These are phyloP conservation scores for Trebouxia sp. DNA, from an alignment of 139 green algal species.

Conservation along the genomic window DNA sequence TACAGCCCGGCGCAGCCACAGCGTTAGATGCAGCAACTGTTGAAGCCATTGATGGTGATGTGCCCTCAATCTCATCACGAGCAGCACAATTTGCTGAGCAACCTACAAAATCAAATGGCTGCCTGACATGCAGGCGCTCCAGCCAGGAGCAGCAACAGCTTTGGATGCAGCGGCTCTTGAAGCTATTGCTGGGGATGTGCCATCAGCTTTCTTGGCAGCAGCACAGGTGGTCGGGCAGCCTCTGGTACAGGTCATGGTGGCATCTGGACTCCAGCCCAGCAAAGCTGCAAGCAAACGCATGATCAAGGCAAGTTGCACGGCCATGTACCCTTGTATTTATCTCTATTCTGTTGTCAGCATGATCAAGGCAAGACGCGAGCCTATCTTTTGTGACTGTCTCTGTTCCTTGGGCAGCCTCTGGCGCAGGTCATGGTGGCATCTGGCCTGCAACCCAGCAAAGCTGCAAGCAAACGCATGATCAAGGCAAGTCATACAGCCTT, in stretches of 20 bases:
- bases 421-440: constrained; percentile 84
- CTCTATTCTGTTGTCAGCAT: too few species aligned
- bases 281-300: constrained; percentile 81
- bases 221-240: constrained; percentile 58
- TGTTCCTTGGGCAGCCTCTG: too few species aligned
- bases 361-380: too few species aligned
- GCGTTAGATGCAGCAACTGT: constrained; percentile 77
- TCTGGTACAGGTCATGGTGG: constrained; percentile 85
- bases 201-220: constrained; percentile 56
- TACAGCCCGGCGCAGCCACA: constrained; percentile 76
- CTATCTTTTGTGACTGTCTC: too few species aligned
- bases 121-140: constrained; percentile 58
- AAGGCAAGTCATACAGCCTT: constrained; percentile 68
- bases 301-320: constrained; percentile 62
- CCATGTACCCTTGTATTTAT: neutral
- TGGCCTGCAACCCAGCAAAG: constrained; percentile 87
- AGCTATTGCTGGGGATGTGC: constrained; percentile 74
- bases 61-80: constrained; percentile 66
- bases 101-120: neutral
- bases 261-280: constrained; percentile 76
- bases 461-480: constrained; percentile 71
- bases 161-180: constrained; percentile 83
- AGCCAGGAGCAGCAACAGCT: constrained; percentile 74
- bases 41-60: constrained; percentile 71
- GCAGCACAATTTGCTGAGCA: too few species aligned